Base-by-base conservation (phyloP, 805 yeast species). In the Candida maesae region DNA sequence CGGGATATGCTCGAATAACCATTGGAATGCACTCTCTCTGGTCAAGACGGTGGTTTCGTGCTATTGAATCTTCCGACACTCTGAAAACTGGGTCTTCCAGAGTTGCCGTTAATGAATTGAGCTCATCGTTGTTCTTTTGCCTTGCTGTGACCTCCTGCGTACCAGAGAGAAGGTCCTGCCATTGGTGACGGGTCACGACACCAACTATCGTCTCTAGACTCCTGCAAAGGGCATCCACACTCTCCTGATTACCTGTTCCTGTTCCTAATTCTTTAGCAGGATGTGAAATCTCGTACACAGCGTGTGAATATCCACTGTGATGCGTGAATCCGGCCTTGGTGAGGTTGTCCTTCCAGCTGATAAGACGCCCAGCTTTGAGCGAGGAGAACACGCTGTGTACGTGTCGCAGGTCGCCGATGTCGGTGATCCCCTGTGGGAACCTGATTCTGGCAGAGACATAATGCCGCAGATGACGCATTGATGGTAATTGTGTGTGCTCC, bases 221-320 rank as follows among this genome's bases (percentile, higher is more conserved):
- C 24, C 10, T 10, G 10, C 24, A 10, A 21, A 21, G n/a, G n/a
- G n/a, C n/a, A n/a, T n/a, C n/a, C n/a, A n/a, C n/a, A n/a, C n/a
- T n/a, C n/a, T n/a, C n/a, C n/a, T n/a, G n/a, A n/a, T n/a, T n/a
- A n/a, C n/a, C n/a, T n/a, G n/a, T n/a, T n/a, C 24, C 24, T 25
- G n/a, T 10, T 25, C 28, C 8, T 9, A 25, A n/a, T 20, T 30
- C 23, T 12, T 14, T 5, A 20, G n/a, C 27, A 8, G 15, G 13
- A 10, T 25, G 35, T 6, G 15, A 25, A 13, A 42, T 18, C 10
- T 38, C 41, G 21, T 29, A 42, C 13, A 42, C 34, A 13, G 39
- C 45, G 36, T 38, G 33, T 11, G 45, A 42, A 2, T 41, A 13
- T 20, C 45, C 45, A 36, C 33, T 38, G 21, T 42, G 45, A 21